phyloP scores from a whole-genome alignment of 805 yeast genomes.

The Hemisphaericaspora nanyangensis region DNA sequence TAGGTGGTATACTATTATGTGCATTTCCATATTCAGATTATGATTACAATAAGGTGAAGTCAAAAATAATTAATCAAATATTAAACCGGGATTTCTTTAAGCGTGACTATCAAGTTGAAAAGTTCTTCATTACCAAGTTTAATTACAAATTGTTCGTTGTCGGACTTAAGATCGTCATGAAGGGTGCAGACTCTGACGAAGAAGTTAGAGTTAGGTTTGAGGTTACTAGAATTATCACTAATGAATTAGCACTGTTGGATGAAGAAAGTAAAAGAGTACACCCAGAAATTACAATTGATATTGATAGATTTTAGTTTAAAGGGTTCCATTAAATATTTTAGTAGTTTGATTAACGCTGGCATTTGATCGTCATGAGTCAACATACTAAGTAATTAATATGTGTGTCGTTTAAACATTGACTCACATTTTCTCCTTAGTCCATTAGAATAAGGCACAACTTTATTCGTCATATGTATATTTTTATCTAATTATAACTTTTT shows the following conservation, averaged over 20 bases:
- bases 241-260: constrained; percentile 24
- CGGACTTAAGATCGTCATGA: constrained; percentile 52
- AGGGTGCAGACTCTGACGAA: constrained; percentile 71
- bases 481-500: too few relatives aligned
- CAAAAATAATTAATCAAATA: constrained; percentile 44
- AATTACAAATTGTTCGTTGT: constrained; percentile 59
- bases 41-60: constrained; percentile 32
- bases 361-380: too few relatives aligned
- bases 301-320: constrained; percentile 15
- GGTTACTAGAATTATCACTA: constrained; percentile 38
- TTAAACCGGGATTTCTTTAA: constrained; percentile 49
- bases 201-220: constrained; percentile 55
- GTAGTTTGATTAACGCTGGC: too few relatives aligned
- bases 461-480: too few relatives aligned
- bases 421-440: too few relatives aligned
- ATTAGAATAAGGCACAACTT: too few relatives aligned
- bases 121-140: constrained; percentile 55
- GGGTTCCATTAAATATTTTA: too few relatives aligned
- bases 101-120: constrained; percentile 43
- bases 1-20: constrained; percentile 51
- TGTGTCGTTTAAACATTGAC: too few relatives aligned
- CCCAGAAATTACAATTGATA: constrained; percentile 37
- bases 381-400: too few relatives aligned
- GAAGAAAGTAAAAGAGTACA: constrained; percentile 10
- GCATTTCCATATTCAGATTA: constrained; percentile 47